Percentiles rank a stretch among this genome's conserved stretches.
phyloP scores from a whole-genome alignment of 495 filamentous ascomycete genomes.

The Trichoderma virens region DNA sequence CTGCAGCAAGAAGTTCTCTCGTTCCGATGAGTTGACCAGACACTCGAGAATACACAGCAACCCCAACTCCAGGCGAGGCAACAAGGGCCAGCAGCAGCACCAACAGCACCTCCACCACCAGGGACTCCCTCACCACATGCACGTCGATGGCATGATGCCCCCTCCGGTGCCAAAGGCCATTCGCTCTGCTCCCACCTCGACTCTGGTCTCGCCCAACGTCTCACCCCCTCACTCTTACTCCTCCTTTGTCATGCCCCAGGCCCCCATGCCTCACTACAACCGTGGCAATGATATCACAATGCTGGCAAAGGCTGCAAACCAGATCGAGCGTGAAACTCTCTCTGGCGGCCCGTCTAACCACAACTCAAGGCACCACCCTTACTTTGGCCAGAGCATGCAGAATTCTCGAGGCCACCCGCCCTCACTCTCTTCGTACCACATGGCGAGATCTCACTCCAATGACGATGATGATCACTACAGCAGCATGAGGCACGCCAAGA shows the following conservation, averaged over 20 bases:
- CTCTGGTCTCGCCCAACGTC: conserved; percentile 86
- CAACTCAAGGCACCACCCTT: conserved; percentile 36
- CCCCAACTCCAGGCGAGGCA: conserved; percentile 89
- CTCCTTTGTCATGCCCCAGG: conserved; percentile 63
- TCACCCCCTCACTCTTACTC: conserved; percentile 89
- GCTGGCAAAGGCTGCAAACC: conserved; percentile 81
- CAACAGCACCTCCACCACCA: conserved; percentile 20
- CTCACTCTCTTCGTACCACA: conserved; percentile 78
- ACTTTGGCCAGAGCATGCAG: conserved; percentile 49
- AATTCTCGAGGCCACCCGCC: conserved; percentile 54
- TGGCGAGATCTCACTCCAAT: conserved; percentile 87
- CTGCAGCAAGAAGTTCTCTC: conserved; percentile 95
- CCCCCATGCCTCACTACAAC: conserved; percentile 35
- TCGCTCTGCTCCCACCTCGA: conserved; percentile 83
- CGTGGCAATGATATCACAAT: conserved; percentile 73
- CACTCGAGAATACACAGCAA: conserved; percentile 99
- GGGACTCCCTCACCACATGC: conserved; percentile 13
- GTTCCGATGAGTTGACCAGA: conserved; percentile 92
- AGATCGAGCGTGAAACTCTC: conserved; percentile 70
- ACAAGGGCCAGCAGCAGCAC: conserved; percentile 58
- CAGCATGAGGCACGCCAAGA: conserved; percentile 61
- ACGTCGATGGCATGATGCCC: conserved; percentile 58
- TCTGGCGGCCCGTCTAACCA: conserved; percentile 45
- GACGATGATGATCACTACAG: conserved; percentile 70
- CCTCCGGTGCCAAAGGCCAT: conserved; percentile 58